Evolutionary conservation across 441 rosid genomes (phyloP), one percentile per base, ranked within the genome.

Genomic region (Brassica hybrid): DNA sequence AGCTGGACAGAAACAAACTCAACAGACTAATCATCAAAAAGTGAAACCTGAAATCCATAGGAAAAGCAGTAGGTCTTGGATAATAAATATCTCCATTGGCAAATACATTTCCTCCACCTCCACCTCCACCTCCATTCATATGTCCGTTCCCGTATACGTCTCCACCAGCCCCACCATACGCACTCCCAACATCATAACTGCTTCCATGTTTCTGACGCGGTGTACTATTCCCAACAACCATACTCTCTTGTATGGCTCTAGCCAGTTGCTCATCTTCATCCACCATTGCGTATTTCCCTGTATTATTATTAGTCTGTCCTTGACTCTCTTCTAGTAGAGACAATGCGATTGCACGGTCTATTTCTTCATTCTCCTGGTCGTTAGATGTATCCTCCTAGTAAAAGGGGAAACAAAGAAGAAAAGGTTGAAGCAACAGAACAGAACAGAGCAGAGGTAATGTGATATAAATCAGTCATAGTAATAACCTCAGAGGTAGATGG

Each of bases 221-320:
- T 50, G 91, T 80, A 21, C 2, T 21, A 77, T 84, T 76, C 78
- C 85, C 87, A 70, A 88, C 58, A 32, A 71, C 76, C 85, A 89
- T 80, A 81, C 93, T 91, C 73, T 91, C 93, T 83, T 89, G 90
- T 71, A 86, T 5, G 48, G 91, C 96, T 85, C 88, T 86, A 21
- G 93, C 96, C 74, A 91, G 92, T 68, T 80, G 93, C 76, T 89
- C 96, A 79, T 91, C 93, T 77, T 89, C 96, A 74, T 85, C 88
- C 76, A 84, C 78, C 71, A 71, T 86, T 64, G 82, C 56, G 36
- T 83, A 80, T 72, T 83, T 79, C 78, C 88, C 99, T 21, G 23
- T 21, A 21, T 21, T 21, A 21, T 21, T 27, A 27, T 27, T 27
- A 27, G 32, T 5, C 32, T 27, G 32, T 27, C 32, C 32, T 5